Evolutionary conservation across 1,284 basidiomycete species (phyloP).

Genomic region (Trichosporon asahii): DNA sequence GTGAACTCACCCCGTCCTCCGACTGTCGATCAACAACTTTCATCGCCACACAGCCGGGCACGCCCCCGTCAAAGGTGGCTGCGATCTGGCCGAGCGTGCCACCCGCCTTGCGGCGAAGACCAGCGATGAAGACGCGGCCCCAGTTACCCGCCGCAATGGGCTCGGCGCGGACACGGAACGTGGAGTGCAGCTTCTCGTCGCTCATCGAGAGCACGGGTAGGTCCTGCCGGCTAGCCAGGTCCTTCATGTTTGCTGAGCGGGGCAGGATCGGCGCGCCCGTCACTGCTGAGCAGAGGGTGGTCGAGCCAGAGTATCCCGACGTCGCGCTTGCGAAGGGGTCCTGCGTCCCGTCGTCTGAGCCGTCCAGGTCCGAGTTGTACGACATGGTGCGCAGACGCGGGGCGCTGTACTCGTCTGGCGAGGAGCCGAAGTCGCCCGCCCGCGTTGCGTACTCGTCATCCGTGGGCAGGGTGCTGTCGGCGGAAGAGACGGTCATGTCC

Average conservation of each 20-base stretch:
- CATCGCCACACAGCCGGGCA: constrained; percentile 65
- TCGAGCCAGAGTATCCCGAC: not conserved
- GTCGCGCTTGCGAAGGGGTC: not conserved
- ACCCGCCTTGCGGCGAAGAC: constrained; percentile 19
- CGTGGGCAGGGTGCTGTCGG: not conserved
- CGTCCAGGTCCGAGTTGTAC: constrained; percentile 21
- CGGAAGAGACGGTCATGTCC: not conserved
- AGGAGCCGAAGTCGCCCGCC: not conserved
- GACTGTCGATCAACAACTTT: constrained; percentile 76
- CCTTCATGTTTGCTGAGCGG: not conserved
- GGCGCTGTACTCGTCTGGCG: not conserved
- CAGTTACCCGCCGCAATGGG: constrained; percentile 41
- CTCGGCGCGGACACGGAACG: not conserved
- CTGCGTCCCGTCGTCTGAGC: not conserved
- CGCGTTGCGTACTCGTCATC: not conserved
- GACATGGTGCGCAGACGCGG: constrained; percentile 32
- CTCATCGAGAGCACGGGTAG: not conserved
- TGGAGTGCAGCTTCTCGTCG: not conserved
- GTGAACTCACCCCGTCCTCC: constrained; percentile 57
- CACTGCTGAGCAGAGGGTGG: not conserved
- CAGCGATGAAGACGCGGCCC: constrained; percentile 48
- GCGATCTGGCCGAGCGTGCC: not conserved
- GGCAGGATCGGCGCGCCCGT: not conserved
- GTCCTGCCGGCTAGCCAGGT: not conserved
- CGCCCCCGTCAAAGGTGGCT: constrained; percentile 31